These are phyloP conservation scores for Candida vaughaniae DNA, from an alignment of 805 yeast species.

Conservation along the genomic window DNA sequence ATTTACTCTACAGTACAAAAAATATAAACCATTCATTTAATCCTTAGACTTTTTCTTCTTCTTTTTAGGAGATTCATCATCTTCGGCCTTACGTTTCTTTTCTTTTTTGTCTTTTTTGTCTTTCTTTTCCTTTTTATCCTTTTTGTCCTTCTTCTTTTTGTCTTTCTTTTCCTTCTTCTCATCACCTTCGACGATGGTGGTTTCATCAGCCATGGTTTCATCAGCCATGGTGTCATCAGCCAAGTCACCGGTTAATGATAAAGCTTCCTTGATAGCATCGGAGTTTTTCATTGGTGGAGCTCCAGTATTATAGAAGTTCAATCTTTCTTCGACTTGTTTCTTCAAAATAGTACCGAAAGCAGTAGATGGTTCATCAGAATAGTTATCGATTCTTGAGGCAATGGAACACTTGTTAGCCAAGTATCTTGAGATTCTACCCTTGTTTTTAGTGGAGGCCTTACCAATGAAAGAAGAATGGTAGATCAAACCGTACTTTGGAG, in stretches of 20 bases:
- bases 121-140: conserved; percentile 31
- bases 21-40: conserved; percentile 16
- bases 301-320: conserved; percentile 94
- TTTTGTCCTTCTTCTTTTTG: conserved; percentile 25
- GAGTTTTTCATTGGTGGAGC: conserved; percentile 94
- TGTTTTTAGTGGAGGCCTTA: conserved; percentile 91
- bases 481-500: conserved; percentile 94
- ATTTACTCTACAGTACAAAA: conserved; percentile 9
- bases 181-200: conserved; percentile 20
- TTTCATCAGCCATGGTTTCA: conserved; percentile 17
- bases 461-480: conserved; percentile 95
- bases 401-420: conserved; percentile 98
- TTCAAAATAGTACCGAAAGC: conserved; percentile 88
- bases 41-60: conserved; percentile 49
- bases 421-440: conserved; percentile 98
- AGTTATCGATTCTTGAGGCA: conserved; percentile 97
- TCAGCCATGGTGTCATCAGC: conserved; percentile 25
- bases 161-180: conserved; percentile 22
- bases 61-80: conserved; percentile 34
- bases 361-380: conserved; percentile 89
- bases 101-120: conserved; percentile 32
- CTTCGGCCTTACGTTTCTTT: conserved; percentile 29
- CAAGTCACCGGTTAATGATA: conserved; percentile 59
- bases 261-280: conserved; percentile 90
- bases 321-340: conserved; percentile 97